A percentile compares a stretch with the other conserved stretches of the same genome.
phyloP scores from a whole-genome alignment of 2,329 filamentous ascomycete genomes.

The Cladosporium sphaerospermum region DNA sequence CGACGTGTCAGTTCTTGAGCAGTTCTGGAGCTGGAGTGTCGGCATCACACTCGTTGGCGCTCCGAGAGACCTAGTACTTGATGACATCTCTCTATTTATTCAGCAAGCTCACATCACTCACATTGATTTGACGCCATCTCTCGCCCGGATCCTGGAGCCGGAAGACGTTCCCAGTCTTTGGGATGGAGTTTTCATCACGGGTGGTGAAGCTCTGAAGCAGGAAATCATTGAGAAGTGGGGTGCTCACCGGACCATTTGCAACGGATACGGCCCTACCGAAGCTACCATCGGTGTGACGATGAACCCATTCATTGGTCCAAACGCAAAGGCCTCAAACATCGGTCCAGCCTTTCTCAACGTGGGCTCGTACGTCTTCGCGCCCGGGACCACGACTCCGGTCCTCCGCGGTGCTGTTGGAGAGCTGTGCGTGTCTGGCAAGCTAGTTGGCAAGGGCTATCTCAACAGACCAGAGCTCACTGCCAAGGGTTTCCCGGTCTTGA shows the following conservation, averaged over 20 bases:
- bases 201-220: constrained; percentile 80
- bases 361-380: constrained; percentile 69
- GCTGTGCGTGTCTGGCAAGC: constrained; percentile 76
- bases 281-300: constrained; percentile 90
- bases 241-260: constrained; percentile 72
- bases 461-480: constrained; percentile 70
- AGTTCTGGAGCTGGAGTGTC: constrained; percentile 93
- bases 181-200: constrained; percentile 84
- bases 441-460: constrained; percentile 86
- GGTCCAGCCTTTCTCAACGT: constrained; percentile 83
- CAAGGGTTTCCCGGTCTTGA: constrained; percentile 66
- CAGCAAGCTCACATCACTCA: constrained; percentile 71
- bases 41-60: constrained; percentile 79
- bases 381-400: constrained; percentile 64
- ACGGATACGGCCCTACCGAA: constrained; percentile 85
- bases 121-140: constrained; percentile 83
- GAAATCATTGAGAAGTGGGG: constrained; percentile 88
- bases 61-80: constrained; percentile 75
- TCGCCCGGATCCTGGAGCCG: constrained; percentile 72
- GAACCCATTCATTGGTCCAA: constrained; percentile 70
- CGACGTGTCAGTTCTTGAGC: constrained; percentile 86
- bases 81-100: constrained; percentile 71
- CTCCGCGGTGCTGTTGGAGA: constrained; percentile 76
- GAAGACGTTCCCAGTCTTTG: constrained; percentile 74
- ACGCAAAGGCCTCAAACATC: constrained; percentile 81